Percentiles rank a stretch among this genome's conserved stretches.
Conservation (phyloP, 768 basidiomycete genomes). For the Crepidotus variabilis region DNA sequence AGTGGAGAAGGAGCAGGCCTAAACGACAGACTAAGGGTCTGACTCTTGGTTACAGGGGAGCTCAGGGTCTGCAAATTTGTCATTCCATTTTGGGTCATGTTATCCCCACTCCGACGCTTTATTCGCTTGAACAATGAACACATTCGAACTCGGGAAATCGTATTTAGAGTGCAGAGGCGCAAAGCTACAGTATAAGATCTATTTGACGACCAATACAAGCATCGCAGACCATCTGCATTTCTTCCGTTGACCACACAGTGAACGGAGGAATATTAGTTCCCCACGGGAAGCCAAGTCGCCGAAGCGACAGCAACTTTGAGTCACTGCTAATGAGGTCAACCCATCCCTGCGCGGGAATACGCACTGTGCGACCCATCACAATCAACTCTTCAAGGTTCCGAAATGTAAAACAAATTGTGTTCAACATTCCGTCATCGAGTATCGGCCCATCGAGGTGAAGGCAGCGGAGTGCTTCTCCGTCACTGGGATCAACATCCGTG, state of each 20-base stretch:
- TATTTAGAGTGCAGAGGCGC: not conserved
- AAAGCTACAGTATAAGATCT: not conserved
- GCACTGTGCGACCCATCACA: slow-evolving; percentile 35
- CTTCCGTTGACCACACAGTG: slow-evolving; percentile 27
- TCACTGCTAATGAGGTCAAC: slow-evolving; percentile 32
- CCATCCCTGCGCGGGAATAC: slow-evolving; percentile 40
- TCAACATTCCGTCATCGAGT: slow-evolving; percentile 32
- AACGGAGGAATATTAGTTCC: slow-evolving; percentile 39
- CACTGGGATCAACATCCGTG: slow-evolving; percentile 24
- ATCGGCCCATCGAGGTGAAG: slow-evolving; percentile 40
- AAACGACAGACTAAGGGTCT: not conserved
- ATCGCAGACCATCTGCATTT: slow-evolving; percentile 12
- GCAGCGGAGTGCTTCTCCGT: slow-evolving; percentile 27
- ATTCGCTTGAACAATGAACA: not conserved
- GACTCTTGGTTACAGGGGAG: slow-evolving; percentile 1
- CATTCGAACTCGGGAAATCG: not conserved
- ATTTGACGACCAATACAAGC: slow-evolving; percentile 15
- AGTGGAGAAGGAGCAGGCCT: not conserved
- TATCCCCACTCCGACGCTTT: not conserved
- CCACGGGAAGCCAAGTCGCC: slow-evolving; percentile 31
- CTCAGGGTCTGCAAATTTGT: not conserved
- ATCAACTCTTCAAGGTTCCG: slow-evolving; percentile 35
- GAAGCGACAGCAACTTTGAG: slow-evolving; percentile 26
- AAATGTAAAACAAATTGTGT: slow-evolving; percentile 29
- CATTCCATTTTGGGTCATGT: slow-evolving; percentile 7